Conservation (phyloP, 2,329 filamentous ascomycete species). For the Aspergillus hiratsukae region DNA sequence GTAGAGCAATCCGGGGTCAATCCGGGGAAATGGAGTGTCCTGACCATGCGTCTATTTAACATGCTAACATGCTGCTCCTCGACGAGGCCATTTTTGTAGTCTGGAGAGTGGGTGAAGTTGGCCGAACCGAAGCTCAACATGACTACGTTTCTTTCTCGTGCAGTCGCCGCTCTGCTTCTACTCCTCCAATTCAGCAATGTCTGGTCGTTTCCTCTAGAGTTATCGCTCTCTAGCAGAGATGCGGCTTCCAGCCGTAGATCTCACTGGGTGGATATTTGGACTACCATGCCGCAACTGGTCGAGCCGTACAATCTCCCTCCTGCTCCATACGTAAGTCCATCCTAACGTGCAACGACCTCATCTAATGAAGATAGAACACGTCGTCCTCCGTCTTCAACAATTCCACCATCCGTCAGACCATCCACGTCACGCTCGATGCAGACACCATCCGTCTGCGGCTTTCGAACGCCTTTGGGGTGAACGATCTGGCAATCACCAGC, state of each 20-base stretch:
- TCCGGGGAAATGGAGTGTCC: neutral
- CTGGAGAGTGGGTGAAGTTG: neutral
- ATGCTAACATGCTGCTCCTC: neutral
- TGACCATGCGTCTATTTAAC: neutral
- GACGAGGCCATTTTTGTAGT: neutral
- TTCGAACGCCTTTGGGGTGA: conserved; percentile 62
- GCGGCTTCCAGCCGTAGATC: neutral
- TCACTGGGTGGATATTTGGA: conserved; percentile 62
- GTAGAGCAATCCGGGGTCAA: neutral
- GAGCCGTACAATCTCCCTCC: conserved; percentile 60
- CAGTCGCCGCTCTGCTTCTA: neutral
- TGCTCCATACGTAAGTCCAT: conserved; percentile 50
- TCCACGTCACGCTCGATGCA: conserved; percentile 56
- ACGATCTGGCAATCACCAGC: conserved; percentile 56
- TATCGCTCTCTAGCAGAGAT: neutral
- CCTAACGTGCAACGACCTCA: neutral
- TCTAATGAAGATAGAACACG: conserved; percentile 43
- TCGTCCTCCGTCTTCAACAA: conserved; percentile 54
- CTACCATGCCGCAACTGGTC: conserved; percentile 61
- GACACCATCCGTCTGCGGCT: conserved; percentile 58
- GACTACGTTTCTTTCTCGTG: neutral
- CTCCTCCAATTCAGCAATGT: neutral
- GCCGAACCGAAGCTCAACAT: neutral
- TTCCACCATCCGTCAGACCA: conserved; percentile 62
- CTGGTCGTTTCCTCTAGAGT: neutral